These are phyloP conservation scores for Pisolithus orientalis DNA, from an alignment of 768 basidiomycete genomes.

Conservation along the genomic window DNA sequence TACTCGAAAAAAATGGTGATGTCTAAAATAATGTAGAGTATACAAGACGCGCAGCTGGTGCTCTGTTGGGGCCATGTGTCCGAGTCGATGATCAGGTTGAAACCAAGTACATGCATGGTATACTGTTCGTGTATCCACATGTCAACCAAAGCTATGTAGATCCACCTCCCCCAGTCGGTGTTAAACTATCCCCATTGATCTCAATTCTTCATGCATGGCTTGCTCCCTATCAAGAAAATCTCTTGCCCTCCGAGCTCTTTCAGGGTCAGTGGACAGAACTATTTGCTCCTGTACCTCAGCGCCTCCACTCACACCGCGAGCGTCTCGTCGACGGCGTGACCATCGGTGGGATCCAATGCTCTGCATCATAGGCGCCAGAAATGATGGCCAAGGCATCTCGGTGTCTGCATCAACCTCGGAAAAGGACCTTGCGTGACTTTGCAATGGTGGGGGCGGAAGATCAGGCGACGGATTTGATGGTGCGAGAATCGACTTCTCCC, in stretches of 20 bases:
- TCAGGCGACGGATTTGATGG: conserved; percentile 34
- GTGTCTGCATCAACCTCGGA: conserved; percentile 15
- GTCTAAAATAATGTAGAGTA: too few species aligned
- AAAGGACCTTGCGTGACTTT: background rate
- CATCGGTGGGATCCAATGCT: conserved; percentile 11
- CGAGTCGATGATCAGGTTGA: too few species aligned
- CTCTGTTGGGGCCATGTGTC: too few species aligned
- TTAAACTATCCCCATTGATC: conserved; percentile 59
- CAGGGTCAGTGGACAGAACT: conserved; percentile 16
- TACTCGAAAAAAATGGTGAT: background rate
- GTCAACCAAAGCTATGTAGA: too few species aligned
- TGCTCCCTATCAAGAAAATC: conserved; percentile 38
- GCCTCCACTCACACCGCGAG: conserved; percentile 25
- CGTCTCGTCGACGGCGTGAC: conserved; percentile 12
- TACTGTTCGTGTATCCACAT: too few species aligned
- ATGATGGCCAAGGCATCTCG: conserved; percentile 15
- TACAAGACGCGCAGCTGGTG: too few species aligned
- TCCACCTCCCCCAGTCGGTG: background rate
- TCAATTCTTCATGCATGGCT: conserved; percentile 51
- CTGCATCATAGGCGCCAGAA: conserved; percentile 20
- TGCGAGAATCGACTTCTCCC: conserved; percentile 72
- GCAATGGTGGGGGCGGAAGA: conserved; percentile 30
- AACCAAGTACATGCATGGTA: too few species aligned
- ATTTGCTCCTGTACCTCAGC: conserved; percentile 16
- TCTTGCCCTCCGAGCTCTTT: background rate